Conservation (phyloP, 2,329 filamentous ascomycete genomes). For the Fusarium foetens region DNA sequence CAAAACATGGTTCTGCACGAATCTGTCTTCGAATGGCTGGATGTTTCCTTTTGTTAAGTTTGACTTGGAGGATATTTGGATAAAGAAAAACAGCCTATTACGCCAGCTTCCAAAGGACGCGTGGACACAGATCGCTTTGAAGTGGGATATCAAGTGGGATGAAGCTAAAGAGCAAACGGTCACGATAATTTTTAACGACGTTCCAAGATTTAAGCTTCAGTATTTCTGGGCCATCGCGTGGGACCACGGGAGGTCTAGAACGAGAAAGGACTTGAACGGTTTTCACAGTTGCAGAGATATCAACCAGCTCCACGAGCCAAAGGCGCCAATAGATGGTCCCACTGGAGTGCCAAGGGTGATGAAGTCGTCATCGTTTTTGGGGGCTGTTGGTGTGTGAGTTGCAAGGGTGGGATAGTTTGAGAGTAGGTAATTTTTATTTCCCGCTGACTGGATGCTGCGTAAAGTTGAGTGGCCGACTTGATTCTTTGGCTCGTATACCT, state of each 20-base stretch:
- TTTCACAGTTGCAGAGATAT: neutral
- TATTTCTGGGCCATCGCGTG: slow-evolving; percentile 3
- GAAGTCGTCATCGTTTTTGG: slow-evolving; percentile 14
- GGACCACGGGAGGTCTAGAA: neutral
- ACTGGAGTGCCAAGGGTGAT: neutral
- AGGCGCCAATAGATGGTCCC: neutral
- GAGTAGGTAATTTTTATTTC: neutral
- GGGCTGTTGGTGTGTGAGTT: neutral
- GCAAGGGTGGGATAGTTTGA: neutral
- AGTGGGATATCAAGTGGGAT: slow-evolving; percentile 33
- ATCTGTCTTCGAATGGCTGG: neutral
- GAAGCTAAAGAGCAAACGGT: neutral
- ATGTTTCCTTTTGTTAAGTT: neutral
- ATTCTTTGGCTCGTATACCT: neutral
- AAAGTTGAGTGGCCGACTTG: neutral
- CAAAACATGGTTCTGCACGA: neutral
- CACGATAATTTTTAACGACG: neutral
- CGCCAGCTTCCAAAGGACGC: neutral
- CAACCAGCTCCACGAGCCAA: neutral
- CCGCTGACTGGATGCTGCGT: neutral
- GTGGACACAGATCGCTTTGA: neutral
- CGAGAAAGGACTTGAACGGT: neutral
- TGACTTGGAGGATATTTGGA: neutral
- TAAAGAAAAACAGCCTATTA: neutral
- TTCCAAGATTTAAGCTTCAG: slow-evolving; percentile 6